Conservation (phyloP, 129 eudicot genomes). For the Mikania micrantha region DNA sequence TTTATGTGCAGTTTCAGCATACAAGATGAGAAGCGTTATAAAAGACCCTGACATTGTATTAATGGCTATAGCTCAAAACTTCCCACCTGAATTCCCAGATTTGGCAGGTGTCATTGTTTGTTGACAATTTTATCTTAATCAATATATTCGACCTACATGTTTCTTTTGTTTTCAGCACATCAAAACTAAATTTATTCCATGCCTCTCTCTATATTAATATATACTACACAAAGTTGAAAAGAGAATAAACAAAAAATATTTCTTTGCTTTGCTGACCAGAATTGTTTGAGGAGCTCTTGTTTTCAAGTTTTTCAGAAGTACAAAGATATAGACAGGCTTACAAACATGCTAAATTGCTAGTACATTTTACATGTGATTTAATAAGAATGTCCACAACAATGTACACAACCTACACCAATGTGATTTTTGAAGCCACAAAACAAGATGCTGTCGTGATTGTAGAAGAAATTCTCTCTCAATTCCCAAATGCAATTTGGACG, state of each 20-base stretch:
- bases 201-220: too few species aligned
- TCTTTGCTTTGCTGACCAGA: too few species aligned
- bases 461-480: background rate
- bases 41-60: background rate
- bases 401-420: too few species aligned
- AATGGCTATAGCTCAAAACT: background rate
- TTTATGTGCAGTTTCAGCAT: background rate
- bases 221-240: too few species aligned
- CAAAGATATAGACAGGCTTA: too few species aligned
- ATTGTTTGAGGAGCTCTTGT: background rate
- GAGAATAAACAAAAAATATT: too few species aligned
- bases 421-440: background rate
- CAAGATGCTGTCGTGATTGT: slow-evolving; percentile 9
- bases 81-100: background rate
- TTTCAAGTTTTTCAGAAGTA: too few species aligned
- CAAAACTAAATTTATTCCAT: background rate
- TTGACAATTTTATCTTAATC: too few species aligned
- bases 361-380: background rate
- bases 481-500: slow-evolving; percentile 7
- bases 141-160: too few species aligned
- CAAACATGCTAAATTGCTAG: background rate
- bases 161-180: background rate
- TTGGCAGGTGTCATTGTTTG: too few species aligned
- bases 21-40: too few species aligned
- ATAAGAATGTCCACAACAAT: too few species aligned